Evolutionary conservation across 768 basidiomycete genomes (phyloP), one percentile per base, ranked within the genome.

Genomic region (Pisolithus marmoratus): DNA sequence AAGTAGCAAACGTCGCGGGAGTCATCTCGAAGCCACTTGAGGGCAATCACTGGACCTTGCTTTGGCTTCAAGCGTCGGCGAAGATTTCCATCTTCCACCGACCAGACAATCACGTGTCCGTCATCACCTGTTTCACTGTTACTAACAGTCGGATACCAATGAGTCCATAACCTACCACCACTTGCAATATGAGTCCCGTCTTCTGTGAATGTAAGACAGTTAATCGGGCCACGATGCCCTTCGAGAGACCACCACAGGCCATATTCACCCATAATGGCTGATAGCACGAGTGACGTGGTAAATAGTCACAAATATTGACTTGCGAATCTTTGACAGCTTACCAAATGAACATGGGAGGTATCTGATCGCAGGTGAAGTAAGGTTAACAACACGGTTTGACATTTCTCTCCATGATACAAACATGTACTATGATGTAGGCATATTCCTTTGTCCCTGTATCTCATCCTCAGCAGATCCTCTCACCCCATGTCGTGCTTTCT

Each of bases 11-110:
- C 11, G 14, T 17, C 22, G 11, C 29, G 8, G 29, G 29, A 29
- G 11, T 29, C 29, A 11, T 29, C 29, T 11, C 9, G 29, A 31
- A 51, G 42, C 50, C 50, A 51, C 29, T 20, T 26, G 27, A 51
- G 7, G n/a, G 38, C 23, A 5, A 44, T n/a, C 8, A 51, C 29
- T 20, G 50, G 50, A 19, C 50, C 50, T 51, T 51, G 40, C 34
- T 44, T 51, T 36, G 50, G 42, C 19, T 34, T 51, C 20, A 51
- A 36, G 17, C 19, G 17, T 29, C 27, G 22, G 7, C 14, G 24
- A 34, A 44, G 15, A 3, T 14, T 34, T 19, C 49, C 49, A 20
- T 27, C 41, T 15, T 38, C 17, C n/a, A 50, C 17, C n/a, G 41
- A 5, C 50, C 50, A 51, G 31, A 51, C 5, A 6, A 43, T 26